Evolutionary conservation across 495 filamentous ascomycete genomes (phyloP).

Genomic region (Aspergillus asperescens): DNA sequence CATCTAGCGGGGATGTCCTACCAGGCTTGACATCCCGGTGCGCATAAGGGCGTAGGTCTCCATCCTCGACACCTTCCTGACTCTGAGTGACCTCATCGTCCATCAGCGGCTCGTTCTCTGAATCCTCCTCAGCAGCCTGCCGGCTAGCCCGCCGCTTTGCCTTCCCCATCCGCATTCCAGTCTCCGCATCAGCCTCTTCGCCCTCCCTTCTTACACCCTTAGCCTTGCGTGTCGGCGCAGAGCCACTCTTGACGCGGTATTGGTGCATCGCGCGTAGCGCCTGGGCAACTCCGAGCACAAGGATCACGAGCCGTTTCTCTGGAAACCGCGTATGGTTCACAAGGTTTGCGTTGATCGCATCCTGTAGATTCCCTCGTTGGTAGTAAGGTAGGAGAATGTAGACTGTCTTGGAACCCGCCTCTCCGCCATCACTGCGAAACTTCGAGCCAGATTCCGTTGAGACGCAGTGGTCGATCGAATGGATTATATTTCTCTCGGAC

Average conservation of each 20-base stretch:
- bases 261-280: slow-evolving; percentile 88
- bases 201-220: slow-evolving; percentile 55
- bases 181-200: slow-evolving; percentile 56
- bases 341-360: slow-evolving; percentile 96
- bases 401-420: slow-evolving; percentile 76
- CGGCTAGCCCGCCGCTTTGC: slow-evolving; percentile 44
- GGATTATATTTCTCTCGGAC: slow-evolving; percentile 79
- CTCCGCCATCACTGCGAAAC: slow-evolving; percentile 50
- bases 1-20: slow-evolving; percentile 30
- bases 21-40: slow-evolving; percentile 98
- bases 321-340: slow-evolving; percentile 96
- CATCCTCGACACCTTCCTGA: slow-evolving; percentile 66
- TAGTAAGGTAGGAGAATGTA: slow-evolving; percentile 97
- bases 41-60: slow-evolving; percentile 75
- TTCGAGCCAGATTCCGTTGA: slow-evolving; percentile 56
- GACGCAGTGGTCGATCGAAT: slow-evolving; percentile 77
- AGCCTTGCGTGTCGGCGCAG: slow-evolving; percentile 51
- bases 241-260: slow-evolving; percentile 61
- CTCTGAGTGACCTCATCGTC: slow-evolving; percentile 69
- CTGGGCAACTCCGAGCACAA: slow-evolving; percentile 87
- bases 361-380: slow-evolving; percentile 87
- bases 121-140: slow-evolving; percentile 56
- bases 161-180: slow-evolving; percentile 49
- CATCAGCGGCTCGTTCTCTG: slow-evolving; percentile 76
- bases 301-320: slow-evolving; percentile 76